Base-by-base conservation (phyloP, 169 alveolate species). In the Sarcocystis neurona region DNA sequence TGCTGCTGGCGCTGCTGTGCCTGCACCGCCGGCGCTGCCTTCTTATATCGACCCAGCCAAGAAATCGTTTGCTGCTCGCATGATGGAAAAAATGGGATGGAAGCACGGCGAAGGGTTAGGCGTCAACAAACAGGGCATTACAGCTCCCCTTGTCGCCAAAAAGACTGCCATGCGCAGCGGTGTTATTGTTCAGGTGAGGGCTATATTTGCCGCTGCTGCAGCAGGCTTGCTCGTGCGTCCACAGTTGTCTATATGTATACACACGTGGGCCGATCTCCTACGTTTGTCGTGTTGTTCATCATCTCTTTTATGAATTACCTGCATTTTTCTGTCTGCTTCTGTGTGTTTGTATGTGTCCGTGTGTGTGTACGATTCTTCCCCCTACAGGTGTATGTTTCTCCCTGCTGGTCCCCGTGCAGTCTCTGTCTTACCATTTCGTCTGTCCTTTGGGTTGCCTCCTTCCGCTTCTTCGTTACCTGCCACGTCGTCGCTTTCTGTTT, bases 41-140 rank as follows among this genome's bases (percentile, higher is more conserved):
- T 66, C 89, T 68, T 77, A 90, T 41, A 80, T 84, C 70, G 93
- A 87, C 68, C 91, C 92, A 47, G 88, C 80, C 53, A 90, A 93
- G 85, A 95, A 96, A 91, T 94, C 93, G 78, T 91, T 96, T 48
- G 98, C 97, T 12, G 89, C 96, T 56, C 92, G 96, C 50, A 92
- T 95, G 95, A 94, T 96, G 97, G 97, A 95, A 91, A 96, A 96
- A 88, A 93, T 96, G 96, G 98, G 98, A 20, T 96, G 98, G 98
- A 95, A 95, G 87, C 95, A 94, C 82, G 98, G 98, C 12, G 96
- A 94, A 79, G 98, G 98, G 1, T 88, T 96, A 87, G 98, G 98
- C 39, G 94, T 92, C 79, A 92, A 95, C 68, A 95, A 93, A 46
- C 98, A 96, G 87, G 98, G 98, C 8, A 96, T 96, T 37, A 93